These are phyloP conservation scores for Linum tenue DNA, from an alignment of 345 rosid genomes.

Conservation along the genomic window DNA sequence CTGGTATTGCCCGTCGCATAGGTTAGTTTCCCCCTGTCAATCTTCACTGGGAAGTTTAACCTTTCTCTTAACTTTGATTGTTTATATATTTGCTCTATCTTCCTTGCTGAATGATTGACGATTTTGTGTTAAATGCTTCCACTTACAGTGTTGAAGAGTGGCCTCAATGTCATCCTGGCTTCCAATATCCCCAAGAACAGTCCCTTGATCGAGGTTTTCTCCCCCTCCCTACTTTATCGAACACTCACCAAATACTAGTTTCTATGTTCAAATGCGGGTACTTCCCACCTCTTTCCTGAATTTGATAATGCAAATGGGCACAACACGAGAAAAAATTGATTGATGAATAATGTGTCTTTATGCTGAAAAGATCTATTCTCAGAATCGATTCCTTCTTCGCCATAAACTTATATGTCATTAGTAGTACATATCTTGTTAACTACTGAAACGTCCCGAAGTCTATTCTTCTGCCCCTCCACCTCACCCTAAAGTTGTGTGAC, in stretches of 20 bases:
- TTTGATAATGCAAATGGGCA: background rate
- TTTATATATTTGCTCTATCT: background rate
- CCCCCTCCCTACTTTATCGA: background rate
- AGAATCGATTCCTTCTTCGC: no score
- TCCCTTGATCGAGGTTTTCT: slow-evolving; percentile 66
- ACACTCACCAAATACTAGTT: background rate
- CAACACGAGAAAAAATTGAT: no score
- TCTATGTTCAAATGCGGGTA: background rate
- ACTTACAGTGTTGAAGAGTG: slow-evolving; percentile 74
- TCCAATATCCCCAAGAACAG: slow-evolving; percentile 82
- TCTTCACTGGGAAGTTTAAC: background rate
- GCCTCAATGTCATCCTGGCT: slow-evolving; percentile 62
- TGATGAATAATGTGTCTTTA: no score
- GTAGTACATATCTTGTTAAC: no score
- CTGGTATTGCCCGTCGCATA: slow-evolving; percentile 79
- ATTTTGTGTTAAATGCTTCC: slow-evolving; percentile 2
- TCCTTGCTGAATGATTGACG: background rate
- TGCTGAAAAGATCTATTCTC: no score
- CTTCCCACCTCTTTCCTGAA: background rate
- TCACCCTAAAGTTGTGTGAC: no score
- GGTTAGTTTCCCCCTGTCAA: slow-evolving; percentile 27
- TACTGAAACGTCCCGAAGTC: no score
- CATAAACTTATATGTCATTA: no score
- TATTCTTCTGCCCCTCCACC: no score
- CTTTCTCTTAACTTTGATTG: background rate